phyloP scores from a whole-genome alignment of 805 yeast species.

The Cyberlindnera sargentensis region DNA sequence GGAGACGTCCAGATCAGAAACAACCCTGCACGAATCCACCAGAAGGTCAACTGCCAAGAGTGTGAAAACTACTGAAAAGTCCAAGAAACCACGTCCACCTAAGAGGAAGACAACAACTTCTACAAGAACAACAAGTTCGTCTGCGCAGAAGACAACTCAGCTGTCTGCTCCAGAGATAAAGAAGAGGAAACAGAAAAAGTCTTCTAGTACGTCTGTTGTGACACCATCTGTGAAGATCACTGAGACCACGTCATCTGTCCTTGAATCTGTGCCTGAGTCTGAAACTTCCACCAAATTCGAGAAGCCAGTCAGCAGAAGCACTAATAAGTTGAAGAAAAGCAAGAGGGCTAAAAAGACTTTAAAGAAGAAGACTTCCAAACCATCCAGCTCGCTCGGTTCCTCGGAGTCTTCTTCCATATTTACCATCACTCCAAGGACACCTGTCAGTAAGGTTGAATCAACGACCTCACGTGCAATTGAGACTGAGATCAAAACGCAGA shows the following conservation, averaged over 20 bases:
- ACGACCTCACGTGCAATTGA: background rate
- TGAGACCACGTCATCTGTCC: background rate
- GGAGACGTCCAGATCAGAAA: too few species aligned
- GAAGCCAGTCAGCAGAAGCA: conserved; percentile 1
- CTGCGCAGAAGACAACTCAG: background rate
- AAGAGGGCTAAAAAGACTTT: conserved; percentile 5
- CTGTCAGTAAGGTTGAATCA: background rate
- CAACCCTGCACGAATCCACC: too few species aligned
- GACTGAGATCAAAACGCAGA: too few species aligned
- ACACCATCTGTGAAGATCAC: background rate
- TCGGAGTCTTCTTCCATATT: too few species aligned
- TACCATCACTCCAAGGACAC: too few species aligned
- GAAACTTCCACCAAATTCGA: background rate
- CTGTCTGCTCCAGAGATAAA: too few species aligned
- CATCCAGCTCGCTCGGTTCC: too few species aligned
- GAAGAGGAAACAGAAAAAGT: too few species aligned
- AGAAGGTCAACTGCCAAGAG: too few species aligned
- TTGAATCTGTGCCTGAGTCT: background rate
- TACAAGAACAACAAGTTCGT: background rate
- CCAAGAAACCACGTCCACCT: background rate
- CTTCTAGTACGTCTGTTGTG: background rate
- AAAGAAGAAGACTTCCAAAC: background rate
- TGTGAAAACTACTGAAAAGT: background rate
- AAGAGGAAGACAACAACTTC: background rate
- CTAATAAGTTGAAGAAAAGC: conserved; percentile 7